A percentile compares a stretch with the other conserved stretches of the same genome.
Evolutionary conservation across 352 stramenopile species (phyloP).

Genomic region (Pythium volutum): DNA sequence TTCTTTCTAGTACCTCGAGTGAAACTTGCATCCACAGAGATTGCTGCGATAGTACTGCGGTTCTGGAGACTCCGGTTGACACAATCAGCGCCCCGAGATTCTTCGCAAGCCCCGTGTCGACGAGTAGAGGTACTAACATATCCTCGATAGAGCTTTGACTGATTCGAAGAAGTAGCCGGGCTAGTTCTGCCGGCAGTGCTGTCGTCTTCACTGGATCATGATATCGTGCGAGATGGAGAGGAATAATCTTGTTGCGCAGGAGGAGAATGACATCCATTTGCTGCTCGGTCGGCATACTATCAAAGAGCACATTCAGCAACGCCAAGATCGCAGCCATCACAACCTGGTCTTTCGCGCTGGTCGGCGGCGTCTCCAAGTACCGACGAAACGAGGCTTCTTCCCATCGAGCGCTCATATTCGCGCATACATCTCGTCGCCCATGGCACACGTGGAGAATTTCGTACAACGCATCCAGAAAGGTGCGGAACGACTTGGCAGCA

Average conservation of each 20-base stretch:
- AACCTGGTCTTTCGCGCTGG: conserved; percentile 42
- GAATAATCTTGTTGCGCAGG: conserved; percentile 49
- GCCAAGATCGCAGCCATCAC: conserved; percentile 43
- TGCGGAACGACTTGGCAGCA: conserved; percentile 46
- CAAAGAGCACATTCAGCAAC: conserved; percentile 35
- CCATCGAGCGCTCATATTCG: conserved; percentile 34
- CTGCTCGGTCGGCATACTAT: conserved; percentile 30
- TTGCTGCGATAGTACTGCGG: neutral
- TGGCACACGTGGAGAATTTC: conserved; percentile 40
- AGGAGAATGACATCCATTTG: conserved; percentile 50
- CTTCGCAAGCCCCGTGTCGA: conserved; percentile 53
- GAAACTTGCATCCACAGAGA: conserved; percentile 10
- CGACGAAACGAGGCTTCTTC: conserved; percentile 22
- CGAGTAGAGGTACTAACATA: conserved; percentile 56
- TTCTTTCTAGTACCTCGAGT: neutral
- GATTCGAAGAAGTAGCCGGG: conserved; percentile 46
- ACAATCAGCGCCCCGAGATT: conserved; percentile 2
- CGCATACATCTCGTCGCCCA: conserved; percentile 23
- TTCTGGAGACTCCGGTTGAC: neutral
- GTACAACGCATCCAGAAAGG: conserved; percentile 66
- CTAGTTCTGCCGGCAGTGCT: conserved; percentile 35
- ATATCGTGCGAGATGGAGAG: conserved; percentile 25
- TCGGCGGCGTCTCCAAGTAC: conserved; percentile 18
- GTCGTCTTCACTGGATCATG: conserved; percentile 12
- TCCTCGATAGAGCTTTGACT: conserved; percentile 40